These are phyloP conservation scores for Lithospermum erythrorhizon DNA, from an alignment of 257 asterid species.

Conservation along the genomic window DNA sequence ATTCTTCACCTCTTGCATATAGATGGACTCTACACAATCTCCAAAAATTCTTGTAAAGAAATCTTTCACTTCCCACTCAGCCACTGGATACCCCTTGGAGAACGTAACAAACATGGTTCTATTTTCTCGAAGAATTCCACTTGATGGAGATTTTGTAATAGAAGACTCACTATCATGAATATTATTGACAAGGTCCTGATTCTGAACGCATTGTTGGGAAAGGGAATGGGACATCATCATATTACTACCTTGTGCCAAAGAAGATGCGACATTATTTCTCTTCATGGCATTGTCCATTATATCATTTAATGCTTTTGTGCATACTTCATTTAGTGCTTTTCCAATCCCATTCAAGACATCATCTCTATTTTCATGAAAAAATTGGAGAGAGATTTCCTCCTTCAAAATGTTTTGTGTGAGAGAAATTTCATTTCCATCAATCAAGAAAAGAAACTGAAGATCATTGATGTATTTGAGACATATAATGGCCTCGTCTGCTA, in stretches of 20 bases:
- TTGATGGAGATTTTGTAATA: background rate
- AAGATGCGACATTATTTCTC: conserved; percentile 11
- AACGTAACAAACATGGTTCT: conserved; percentile 58
- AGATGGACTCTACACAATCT: conserved; percentile 33
- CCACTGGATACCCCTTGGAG: conserved; percentile 53
- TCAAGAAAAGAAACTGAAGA: background rate
- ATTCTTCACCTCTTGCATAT: conserved; percentile 39
- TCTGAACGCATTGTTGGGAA: conserved; percentile 5
- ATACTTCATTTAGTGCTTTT: conserved; percentile 17
- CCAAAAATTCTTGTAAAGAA: conserved; percentile 34
- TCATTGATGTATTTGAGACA: conserved; percentile 32
- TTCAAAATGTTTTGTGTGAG: conserved; percentile 23
- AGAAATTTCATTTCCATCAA: conserved; percentile 23
- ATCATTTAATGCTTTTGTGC: conserved; percentile 32
- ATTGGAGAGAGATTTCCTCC: conserved; percentile 19
- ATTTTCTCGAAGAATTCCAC: conserved; percentile 12
- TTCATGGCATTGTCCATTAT: conserved; percentile 25
- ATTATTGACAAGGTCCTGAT: background rate
- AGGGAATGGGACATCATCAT: conserved; percentile 7
- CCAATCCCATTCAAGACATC: conserved; percentile 11
- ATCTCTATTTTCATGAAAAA: conserved; percentile 19
- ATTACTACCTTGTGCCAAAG: conserved; percentile 1
- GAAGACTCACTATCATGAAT: too few relatives aligned
- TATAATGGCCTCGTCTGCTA: conserved; percentile 42
- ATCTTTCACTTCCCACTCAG: conserved; percentile 34